A percentile compares a stretch with the other conserved stretches of the same genome.
These are phyloP conservation scores for Cornus controversa DNA, from an alignment of 148 eudicot genomes.

Conservation along the genomic window DNA sequence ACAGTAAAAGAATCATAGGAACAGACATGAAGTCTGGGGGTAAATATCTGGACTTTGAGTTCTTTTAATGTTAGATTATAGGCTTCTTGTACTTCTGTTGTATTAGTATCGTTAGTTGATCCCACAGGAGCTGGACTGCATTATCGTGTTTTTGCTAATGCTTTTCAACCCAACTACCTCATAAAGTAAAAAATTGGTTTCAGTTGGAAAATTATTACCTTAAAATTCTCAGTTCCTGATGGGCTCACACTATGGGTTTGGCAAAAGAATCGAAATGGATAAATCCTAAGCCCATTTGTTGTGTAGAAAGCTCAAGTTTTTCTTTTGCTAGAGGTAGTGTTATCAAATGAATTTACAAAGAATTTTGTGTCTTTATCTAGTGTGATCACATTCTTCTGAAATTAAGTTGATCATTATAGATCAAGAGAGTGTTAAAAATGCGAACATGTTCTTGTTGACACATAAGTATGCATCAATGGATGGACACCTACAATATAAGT, in stretches of 20 bases:
- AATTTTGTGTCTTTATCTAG: background rate
- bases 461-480: background rate
- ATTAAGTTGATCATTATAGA: background rate
- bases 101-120: slow-evolving; percentile 6
- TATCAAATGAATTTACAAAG: slow-evolving; percentile 8
- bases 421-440: background rate
- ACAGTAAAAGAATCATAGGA: slow-evolving; percentile 39
- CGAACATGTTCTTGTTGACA: background rate
- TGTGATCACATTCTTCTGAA: background rate
- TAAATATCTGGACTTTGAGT: slow-evolving; percentile 65
- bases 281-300: background rate
- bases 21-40: slow-evolving; percentile 47
- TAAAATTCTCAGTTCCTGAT: background rate
- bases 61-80: slow-evolving; percentile 40
- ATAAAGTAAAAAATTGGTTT: slow-evolving; percentile 10
- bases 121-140: background rate
- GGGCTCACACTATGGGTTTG: background rate
- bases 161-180: slow-evolving; percentile 2
- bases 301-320: background rate
- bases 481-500: background rate
- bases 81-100: slow-evolving; percentile 7
- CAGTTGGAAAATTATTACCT: background rate
- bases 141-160: slow-evolving; percentile 7
- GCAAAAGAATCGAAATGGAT: background rate
- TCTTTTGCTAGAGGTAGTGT: background rate